Base-by-base conservation (phyloP, 345 rosid species). In the Alliaria petiolata region DNA sequence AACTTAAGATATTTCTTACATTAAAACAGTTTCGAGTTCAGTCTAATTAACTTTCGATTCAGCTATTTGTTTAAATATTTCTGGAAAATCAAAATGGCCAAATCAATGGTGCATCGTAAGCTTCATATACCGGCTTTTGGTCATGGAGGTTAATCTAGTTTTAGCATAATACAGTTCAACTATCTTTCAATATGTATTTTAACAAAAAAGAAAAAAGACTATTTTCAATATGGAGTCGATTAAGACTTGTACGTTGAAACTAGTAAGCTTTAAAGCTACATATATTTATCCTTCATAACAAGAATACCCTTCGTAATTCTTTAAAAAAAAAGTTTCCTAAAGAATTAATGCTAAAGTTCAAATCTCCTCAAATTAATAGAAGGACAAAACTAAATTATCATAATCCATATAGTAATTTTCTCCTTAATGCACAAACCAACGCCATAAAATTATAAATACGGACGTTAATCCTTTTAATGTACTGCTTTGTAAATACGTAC, bases 381-480 rank as follows among this genome's bases (percentile, higher is more conserved):
- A 16, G 9, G 57, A 54, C 76, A 72, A 71, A 62, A 17, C 59
- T 63, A 34, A 72, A 63, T 44, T 45, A 64, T 55, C 70, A 15
- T 54, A 55, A 64, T 63, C 68, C 15, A 36, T 43, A 16, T 22
- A 50, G 25, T 58, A 50, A 67, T 50, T 59, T 74, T 74, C 49
- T 66, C 62, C 35, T 43, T 59, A 74, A 74, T 75, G 74, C 73
- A 52, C 78, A 59, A 74, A 54, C 54, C 26, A 75, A 67, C 78
- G 45, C 63, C 62, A 42, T 3, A 26, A 60, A 15, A 25, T 33
- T 67, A 15, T 42, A 67, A 10, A 40, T 51, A 67, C 56, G 69
- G 43, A 75, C 62, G 68, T 74, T 59, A 74, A 35, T 44, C 39
- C 78, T 42, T 59, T 66, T 51, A 59, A 67, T 52, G 61, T 74